Evolutionary conservation across 345 rosid species (phyloP).

Genomic region (rapeseed (Brassica napus)): Da-Ae NC_063439.1:22680001-22680500

Average conservation of each 20-base stretch:
- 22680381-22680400: conserved; percentile 71
- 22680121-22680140: conserved; percentile 65
- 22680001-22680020: conserved; percentile 3
- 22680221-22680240: not conserved
- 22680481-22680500: conserved; percentile 17
- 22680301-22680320: conserved; percentile 80
- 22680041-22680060: not conserved
- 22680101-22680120: conserved; percentile 76
- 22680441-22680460: conserved; percentile 27
- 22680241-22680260: conserved; percentile 13
- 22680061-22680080: conserved; percentile 59
- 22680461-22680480: too few relatives aligned
- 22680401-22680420: conserved; percentile 55
- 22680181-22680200: conserved; percentile 75
- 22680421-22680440: not conserved
- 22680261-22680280: not conserved
- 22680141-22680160: conserved; percentile 68
- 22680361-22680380: conserved; percentile 88
- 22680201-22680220: not conserved
- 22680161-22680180: conserved; percentile 76
- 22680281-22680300: conserved; percentile 70
- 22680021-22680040: not conserved
- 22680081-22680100: conserved; percentile 92
- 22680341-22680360: conserved; percentile 63
- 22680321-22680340: conserved; percentile 69